These are phyloP conservation scores for Pleodorina starrii DNA, from an alignment of 139 green algal genomes.

Conservation along the genomic window DNA sequence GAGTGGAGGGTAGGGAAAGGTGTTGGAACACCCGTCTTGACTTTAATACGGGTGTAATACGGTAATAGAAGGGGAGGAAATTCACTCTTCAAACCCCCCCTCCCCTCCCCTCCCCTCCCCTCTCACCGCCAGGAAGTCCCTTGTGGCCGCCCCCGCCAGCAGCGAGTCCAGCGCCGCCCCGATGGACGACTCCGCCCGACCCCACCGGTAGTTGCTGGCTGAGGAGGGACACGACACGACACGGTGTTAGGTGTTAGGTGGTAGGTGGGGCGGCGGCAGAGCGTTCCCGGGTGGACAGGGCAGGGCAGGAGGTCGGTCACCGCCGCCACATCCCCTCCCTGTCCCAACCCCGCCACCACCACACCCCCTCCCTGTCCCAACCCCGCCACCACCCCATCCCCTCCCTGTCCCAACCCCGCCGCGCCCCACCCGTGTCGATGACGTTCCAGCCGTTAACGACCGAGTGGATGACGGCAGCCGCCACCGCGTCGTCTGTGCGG, in stretches of 20 bases:
- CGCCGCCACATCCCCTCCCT: too few relatives aligned
- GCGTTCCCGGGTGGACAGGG: too few relatives aligned
- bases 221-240: too few relatives aligned
- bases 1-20: too few relatives aligned
- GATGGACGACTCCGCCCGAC: conserved; percentile 63
- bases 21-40: neutral
- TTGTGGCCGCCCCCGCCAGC: conserved; percentile 12
- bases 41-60: neutral
- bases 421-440: conserved; percentile 81
- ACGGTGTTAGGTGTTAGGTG: too few relatives aligned
- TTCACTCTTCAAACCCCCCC: too few relatives aligned
- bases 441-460: conserved; percentile 78
- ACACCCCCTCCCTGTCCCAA: neutral
- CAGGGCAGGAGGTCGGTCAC: too few relatives aligned
- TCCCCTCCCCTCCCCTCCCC: neutral
- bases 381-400: neutral
- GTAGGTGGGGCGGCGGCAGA: neutral
- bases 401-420: neutral
- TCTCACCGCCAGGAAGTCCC: neutral
- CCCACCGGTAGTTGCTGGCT: conserved; percentile 80
- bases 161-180: conserved; percentile 69
- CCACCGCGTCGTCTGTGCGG: conserved; percentile 73
- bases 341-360: too few relatives aligned
- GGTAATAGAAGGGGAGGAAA: too few relatives aligned
- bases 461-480: conserved; percentile 60